Evolutionary conservation across 73 alveolate genomes (phyloP).

Genomic region (Tetrahymena thermophila): DNA sequence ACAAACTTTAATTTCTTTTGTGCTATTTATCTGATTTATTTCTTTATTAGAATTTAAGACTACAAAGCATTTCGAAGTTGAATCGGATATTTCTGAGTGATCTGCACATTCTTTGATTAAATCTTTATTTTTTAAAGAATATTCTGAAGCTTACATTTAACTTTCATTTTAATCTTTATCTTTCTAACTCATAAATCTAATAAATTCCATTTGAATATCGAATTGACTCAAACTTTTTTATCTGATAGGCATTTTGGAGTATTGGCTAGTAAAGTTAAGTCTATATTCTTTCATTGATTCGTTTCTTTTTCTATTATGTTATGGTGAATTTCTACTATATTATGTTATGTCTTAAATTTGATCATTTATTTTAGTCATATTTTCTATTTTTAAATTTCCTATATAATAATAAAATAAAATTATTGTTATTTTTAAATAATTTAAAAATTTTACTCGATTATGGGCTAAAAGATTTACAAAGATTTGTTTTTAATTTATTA

Average conservation of each 20-base stretch:
- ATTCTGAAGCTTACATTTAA: neutral
- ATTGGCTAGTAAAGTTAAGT: no score
- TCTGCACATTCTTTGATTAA: neutral
- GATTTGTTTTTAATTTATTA: neutral
- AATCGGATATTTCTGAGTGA: neutral
- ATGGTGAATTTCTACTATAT: neutral
- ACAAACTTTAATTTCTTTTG: neutral
- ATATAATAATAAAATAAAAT: no score
- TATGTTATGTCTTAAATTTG: neutral
- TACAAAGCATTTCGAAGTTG: neutral
- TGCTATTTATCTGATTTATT: neutral
- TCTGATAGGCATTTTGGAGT: neutral
- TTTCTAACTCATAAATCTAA: neutral
- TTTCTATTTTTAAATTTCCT: neutral
- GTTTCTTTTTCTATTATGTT: neutral
- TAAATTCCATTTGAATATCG: neutral
- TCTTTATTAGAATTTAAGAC: neutral
- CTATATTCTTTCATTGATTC: neutral
- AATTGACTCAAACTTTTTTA: neutral
- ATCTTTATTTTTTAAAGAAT: neutral
- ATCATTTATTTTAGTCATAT: neutral
- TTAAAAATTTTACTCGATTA: neutral
- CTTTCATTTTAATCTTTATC: neutral
- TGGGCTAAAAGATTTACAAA: neutral
- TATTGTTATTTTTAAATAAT: no score